Evolutionary conservation across 352 stramenopile species (phyloP), one percentile per base, ranked within the genome.

Genomic region (Phytophthora tentaculata): DNA sequence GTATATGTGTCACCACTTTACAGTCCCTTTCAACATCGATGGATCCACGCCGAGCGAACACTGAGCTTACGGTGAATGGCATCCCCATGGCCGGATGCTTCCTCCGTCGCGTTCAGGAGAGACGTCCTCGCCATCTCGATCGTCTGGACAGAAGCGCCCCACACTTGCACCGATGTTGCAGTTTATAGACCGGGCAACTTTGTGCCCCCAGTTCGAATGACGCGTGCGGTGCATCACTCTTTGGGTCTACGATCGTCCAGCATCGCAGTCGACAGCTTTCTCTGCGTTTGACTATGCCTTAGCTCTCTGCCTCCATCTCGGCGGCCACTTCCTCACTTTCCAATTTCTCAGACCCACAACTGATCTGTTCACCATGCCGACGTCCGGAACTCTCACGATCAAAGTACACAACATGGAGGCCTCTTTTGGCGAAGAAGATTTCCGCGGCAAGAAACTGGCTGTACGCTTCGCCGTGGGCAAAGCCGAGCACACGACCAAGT

Each of bases 341-440:
- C 58, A 53, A 79, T 71, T 72, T 67, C 23, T 23, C 52, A 22
- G 17, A 50, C 20, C 16, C 17, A 24, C 35, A 44, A 55, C 28
- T 29, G 56, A 57, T 10, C 8, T n/a, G 37, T n/a, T 54, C 22
- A 71, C 22, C 53, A 83, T 81, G 73, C 57, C 45, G 58, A 73
- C 75, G 52, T 71, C 72, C 8, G 77, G 74, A 55, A 79, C 67
- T 37, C 72, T 84, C 13, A 45, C 52, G 29, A 74, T 82, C 63
- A 73, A 69, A 22, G 63, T 79, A 35, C 74, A 79, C 54, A n/a
- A 56, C 65, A 67, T 81, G 39, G 67, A 76, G n/a, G 67, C 67
- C 24, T 62, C 55, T 1, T 79, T 77, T 28, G 54, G 64, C 6
- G 67, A 77, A 19, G 50, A 66, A 10, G 59, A 76, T 9, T 45